Conservation (phyloP, 2,329 filamentous ascomycete genomes). For the Aulographum hederae region DNA sequence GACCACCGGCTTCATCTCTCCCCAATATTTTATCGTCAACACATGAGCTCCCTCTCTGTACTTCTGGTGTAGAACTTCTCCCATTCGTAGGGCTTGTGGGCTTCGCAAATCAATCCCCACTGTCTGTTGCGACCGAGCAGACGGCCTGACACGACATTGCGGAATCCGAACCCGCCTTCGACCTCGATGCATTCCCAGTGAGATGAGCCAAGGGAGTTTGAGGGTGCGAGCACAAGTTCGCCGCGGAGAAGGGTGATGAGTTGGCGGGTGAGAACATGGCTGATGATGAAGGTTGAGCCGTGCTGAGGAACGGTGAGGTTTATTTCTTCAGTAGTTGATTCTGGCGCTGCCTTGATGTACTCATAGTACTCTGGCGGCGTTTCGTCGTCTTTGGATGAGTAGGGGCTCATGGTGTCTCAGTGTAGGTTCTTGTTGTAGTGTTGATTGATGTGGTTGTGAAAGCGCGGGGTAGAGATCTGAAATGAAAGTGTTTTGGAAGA, state of each 20-base stretch:
- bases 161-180: constrained; percentile 21
- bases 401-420: too few relatives aligned
- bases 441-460: too few relatives aligned
- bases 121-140: constrained; percentile 16
- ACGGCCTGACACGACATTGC: constrained; percentile 15
- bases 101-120: constrained; percentile 6
- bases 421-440: too few relatives aligned
- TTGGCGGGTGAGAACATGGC: constrained; percentile 9
- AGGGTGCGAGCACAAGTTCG: constrained; percentile 12
- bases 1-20: constrained; percentile 14
- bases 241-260: constrained; percentile 16
- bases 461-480: too few relatives aligned
- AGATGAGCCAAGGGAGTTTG: constrained; percentile 5
- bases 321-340: too few relatives aligned
- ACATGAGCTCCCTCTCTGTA: constrained; percentile 15
- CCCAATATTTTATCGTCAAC: constrained; percentile 12
- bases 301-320: constrained; percentile 12
- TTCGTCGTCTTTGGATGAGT: too few relatives aligned
- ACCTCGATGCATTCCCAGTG: constrained; percentile 22
- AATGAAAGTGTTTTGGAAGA: too few relatives aligned
- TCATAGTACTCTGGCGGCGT: too few relatives aligned
- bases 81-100: constrained; percentile 9
- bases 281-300: constrained; percentile 15
- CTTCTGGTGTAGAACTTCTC: constrained; percentile 15
- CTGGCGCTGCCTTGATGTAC: too few relatives aligned